Base-by-base conservation (phyloP, 768 basidiomycete species). In the Artomyces pyxidatus region DNA sequence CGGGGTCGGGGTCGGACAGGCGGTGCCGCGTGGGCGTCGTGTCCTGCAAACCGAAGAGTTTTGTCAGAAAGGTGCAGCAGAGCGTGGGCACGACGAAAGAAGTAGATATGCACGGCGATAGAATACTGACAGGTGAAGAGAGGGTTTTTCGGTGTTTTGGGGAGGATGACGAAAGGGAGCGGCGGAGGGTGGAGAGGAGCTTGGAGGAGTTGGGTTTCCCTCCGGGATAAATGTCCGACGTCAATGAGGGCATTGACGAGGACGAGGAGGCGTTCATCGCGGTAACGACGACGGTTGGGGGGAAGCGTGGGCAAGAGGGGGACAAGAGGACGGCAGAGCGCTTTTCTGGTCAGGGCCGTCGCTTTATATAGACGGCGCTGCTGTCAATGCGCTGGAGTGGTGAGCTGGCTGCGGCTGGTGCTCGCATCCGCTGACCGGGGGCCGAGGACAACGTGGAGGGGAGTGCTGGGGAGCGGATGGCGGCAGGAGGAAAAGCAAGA, bases 1-100 rank as follows among this genome's bases (percentile, higher is more conserved):
- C 54, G 25, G 73, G 63, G 52, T 73, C 69, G 42, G 61, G 61
- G 51, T 67, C 59, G 51, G 67, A 73, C 45, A 66, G 63, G 54
- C 64, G 69, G 50, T 71, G 62, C 25, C 58, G 55, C 4, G 58
- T 51, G 6, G 53, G 47, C 19, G 61, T 59, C 12, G 52, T 10
- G 47, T 19, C n/a, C 25, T 48, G 8, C 25, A 14, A n/a, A n/a
- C n/a, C n/a, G n/a, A n/a, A n/a, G n/a, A n/a, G n/a, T n/a, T n/a
- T n/a, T n/a, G n/a, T n/a, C n/a, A n/a, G n/a, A n/a, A n/a, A n/a
- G 3, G 37, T 11, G 47, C 26, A 38, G 17, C 45, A 21, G 16
- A 21, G 27, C 7, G 27, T 25, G 43, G 21, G 22, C 7, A 10
- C 27, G 11, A 44, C 39, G 39, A 10, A 41, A 41, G 22, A 41